Evolutionary conservation across 2,329 filamentous ascomycete genomes (phyloP), one percentile per base, ranked within the genome.

Genomic region (Diatrype stigma): DNA sequence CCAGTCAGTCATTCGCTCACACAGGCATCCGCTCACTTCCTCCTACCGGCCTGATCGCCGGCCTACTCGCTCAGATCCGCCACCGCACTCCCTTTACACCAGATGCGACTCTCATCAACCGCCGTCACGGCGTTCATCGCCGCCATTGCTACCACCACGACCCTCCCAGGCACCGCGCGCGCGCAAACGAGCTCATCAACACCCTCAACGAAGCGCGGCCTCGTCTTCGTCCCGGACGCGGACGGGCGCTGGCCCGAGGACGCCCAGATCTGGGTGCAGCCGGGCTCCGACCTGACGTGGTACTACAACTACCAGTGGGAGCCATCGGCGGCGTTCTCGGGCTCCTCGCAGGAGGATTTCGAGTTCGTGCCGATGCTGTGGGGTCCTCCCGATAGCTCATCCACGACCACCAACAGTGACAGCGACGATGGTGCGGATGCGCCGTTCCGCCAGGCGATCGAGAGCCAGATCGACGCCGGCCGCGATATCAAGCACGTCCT

Each of bases 281-380:
- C 72, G 6, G 75, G 73, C 35, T 81, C 79, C 17, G 79, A 83
- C 40, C 70, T 93, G 50, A 86, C 83, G 3, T 94, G 89, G 89
- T 94, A 94, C 75, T 94, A 93, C 78, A 93, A 92, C 73, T 94
- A 92, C 68, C 69, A 71, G 23, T 63, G 74, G 19, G 64, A 67
- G 3, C 87, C 88, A 1, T 81, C 84, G 0, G 55, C 75, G 0
- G 71, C 71, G 40, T 85, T 78, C 63, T 57, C 67, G 38, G 67
- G 74, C 46, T 61, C 75, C 28, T 60, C 76, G 0, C 79, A 85
- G 59, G 70, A 73, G 14, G 67, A 76, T 14, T 81, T 93, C 59
- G 78, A 89, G 66, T 94, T 90, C 67, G 84, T 93, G 1, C 89
- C 89, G 47, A 90, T 91, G 88, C 79, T 91, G 53, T 93, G 86